Percentiles rank a stretch among this genome's conserved stretches.
Conservation (phyloP, 129 eudicot species). For the Pittosporum tobira region DNA sequence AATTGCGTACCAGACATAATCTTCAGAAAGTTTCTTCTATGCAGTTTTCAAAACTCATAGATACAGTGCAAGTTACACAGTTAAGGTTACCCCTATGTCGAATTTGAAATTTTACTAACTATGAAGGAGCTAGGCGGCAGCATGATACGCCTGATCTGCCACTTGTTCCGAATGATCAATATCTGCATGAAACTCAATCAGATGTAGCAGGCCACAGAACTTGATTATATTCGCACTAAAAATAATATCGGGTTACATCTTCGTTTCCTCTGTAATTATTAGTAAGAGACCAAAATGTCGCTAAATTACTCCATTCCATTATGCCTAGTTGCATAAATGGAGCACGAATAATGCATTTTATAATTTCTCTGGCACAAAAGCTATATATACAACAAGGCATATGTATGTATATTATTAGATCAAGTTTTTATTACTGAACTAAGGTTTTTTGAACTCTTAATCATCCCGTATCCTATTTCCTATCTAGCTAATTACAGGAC, state of each 20-base stretch:
- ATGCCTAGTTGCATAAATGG: no score
- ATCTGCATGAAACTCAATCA: background rate
- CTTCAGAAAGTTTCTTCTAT: no score
- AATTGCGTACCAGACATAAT: no score
- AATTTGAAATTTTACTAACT: background rate
- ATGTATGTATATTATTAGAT: background rate
- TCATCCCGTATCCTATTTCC: background rate
- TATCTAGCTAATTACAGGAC: background rate
- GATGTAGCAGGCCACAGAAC: background rate
- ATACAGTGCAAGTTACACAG: no score
- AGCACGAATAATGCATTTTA: background rate
- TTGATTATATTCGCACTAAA: no score
- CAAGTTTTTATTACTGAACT: background rate
- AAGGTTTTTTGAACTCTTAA: background rate
- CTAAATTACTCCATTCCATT: no score
- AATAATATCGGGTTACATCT: no score
- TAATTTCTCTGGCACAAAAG: background rate
- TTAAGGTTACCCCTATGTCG: background rate
- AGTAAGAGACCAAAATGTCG: no score
- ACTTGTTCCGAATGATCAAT: background rate
- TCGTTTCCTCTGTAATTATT: no score
- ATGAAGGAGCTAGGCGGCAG: background rate
- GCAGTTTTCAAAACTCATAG: background rate
- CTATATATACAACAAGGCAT: background rate
- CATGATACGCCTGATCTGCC: background rate